phyloP scores from a whole-genome alignment of 2,329 filamentous ascomycete species.

The Macroventuria anomochaeta region DNA sequence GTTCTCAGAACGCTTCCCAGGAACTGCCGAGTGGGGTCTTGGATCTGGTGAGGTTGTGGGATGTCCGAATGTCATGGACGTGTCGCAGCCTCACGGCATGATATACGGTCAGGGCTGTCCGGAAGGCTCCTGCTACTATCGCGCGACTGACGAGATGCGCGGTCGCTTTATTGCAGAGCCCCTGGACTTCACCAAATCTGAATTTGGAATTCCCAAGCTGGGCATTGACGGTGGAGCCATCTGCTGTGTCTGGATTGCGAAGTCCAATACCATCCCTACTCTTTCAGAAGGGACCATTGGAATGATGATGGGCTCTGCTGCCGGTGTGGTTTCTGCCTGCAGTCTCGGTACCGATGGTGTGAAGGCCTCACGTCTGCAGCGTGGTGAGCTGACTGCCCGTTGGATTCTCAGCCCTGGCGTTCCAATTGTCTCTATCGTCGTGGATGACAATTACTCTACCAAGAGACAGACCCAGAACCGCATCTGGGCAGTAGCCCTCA shows the following conservation, averaged over 20 bases:
- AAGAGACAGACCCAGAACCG: slow-evolving; percentile 73
- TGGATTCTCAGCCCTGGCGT: slow-evolving; percentile 94
- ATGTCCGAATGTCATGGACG: slow-evolving; percentile 85
- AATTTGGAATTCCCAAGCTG: slow-evolving; percentile 78
- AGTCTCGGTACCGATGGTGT: slow-evolving; percentile 69
- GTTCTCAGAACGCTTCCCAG: slow-evolving; percentile 77
- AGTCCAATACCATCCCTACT: slow-evolving; percentile 73
- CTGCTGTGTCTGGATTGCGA: slow-evolving; percentile 88
- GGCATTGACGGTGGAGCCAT: slow-evolving; percentile 73
- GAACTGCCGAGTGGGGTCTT: slow-evolving; percentile 76
- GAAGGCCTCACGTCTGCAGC: slow-evolving; percentile 67
- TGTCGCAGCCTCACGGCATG: slow-evolving; percentile 84
- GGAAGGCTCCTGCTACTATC: slow-evolving; percentile 80
- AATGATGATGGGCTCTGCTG: slow-evolving; percentile 81
- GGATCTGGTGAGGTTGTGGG: slow-evolving; percentile 78
- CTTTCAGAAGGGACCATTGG: slow-evolving; percentile 80
- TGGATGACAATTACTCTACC: slow-evolving; percentile 81
- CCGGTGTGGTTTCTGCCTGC: slow-evolving; percentile 83
- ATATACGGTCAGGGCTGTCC: slow-evolving; percentile 86
- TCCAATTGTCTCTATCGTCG: slow-evolving; percentile 80
- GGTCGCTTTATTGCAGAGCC: slow-evolving; percentile 75
- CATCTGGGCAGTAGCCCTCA: slow-evolving; percentile 91
- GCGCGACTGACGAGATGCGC: slow-evolving; percentile 73
- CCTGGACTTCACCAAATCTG: slow-evolving; percentile 65
- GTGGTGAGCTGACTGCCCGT: slow-evolving; percentile 80